Evolutionary conservation across 768 basidiomycete species (phyloP).

Genomic region (Tricholoma terreum): DNA sequence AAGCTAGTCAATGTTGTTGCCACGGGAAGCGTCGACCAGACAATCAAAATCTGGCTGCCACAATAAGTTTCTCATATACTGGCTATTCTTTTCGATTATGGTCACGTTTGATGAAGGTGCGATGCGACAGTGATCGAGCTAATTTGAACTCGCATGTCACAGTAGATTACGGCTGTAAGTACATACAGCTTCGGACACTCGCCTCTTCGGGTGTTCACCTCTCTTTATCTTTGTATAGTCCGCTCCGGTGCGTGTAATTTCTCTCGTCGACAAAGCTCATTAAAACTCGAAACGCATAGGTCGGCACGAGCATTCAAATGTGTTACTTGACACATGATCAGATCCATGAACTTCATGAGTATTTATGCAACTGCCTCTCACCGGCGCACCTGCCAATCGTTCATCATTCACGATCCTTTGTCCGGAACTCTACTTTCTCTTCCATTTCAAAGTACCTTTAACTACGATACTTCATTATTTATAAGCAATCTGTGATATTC

Average conservation of each 20-base stretch:
- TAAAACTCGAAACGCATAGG: neutral
- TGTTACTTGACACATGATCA: neutral
- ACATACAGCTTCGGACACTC: neutral
- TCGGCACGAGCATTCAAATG: conserved; percentile 10
- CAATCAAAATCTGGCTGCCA: conserved; percentile 63
- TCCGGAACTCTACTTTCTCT: conserved; percentile 3
- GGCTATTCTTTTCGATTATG: conserved; percentile 2
- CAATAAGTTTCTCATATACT: conserved; percentile 21
- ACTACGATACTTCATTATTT: conserved; percentile 19
- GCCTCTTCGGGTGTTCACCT: conserved; percentile 5
- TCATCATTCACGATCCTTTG: conserved; percentile 21
- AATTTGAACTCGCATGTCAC: neutral
- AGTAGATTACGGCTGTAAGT: conserved; percentile 1
- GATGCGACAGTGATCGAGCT: neutral
- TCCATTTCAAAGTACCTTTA: conserved; percentile 5
- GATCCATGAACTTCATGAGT: neutral
- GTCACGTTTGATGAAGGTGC: neutral
- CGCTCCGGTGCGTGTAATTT: conserved; percentile 8
- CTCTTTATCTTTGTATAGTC: conserved; percentile 7
- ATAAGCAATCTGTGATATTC: conserved; percentile 19
- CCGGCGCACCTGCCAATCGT: conserved; percentile 17
- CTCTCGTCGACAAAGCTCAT: neutral
- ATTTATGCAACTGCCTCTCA: conserved; percentile 7
- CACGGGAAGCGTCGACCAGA: conserved; percentile 66
- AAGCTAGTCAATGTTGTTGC: conserved; percentile 70